Base-by-base conservation (phyloP, 108 stramenopile species). In the Skeletonema tropicum region DNA sequence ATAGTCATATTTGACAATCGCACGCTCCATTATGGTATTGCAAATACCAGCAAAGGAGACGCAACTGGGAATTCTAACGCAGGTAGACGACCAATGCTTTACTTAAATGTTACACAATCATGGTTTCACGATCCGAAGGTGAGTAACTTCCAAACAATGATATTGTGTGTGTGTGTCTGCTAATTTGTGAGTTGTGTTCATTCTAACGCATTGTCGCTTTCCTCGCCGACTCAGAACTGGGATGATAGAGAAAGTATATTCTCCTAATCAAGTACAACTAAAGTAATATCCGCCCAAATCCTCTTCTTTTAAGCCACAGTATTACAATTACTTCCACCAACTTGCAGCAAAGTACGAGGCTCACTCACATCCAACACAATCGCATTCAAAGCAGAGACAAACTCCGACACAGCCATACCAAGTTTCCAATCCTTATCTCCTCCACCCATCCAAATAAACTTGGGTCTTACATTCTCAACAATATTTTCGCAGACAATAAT, bases 101-200 rank as follows among this genome's bases (percentile, higher is more conserved):
- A 97, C 73, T 74, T 84, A 65, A 97, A 94, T 70, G 81, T 86
- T 36, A 87, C 90, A 11, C 87, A 91, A 49, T 59, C 71, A 21
- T 97, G 92, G 94, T 97, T 94, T 71, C 87, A 89, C 52, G 96
- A 97, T 82, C 91, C 92, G 10, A 97, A 94, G 68, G 42, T 45
- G 15, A 45, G 42, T 45, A 45, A n/a, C 42, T 45, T n/a, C n/a
- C n/a, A n/a, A n/a, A n/a, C n/a, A n/a, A n/a, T n/a, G n/a, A n/a
- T n/a, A 45, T 15, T 45, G 15, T 5, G n/a, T 45, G 38, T 45
- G 15, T 15, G 3, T 45, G 15, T n/a, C 42, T 9, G 11, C 12
- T 13, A 1, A 41, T 41, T 12, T 29, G 26, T 2, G 26, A 29
- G 26, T 29, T 29, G 26, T 41, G 39, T 12, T 12, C 14, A 45